A percentile compares a stretch with the other conserved stretches of the same genome.
phyloP scores from a whole-genome alignment of 164 flowering plant genomes.

The Magnolia kwangsiensis region DNA sequence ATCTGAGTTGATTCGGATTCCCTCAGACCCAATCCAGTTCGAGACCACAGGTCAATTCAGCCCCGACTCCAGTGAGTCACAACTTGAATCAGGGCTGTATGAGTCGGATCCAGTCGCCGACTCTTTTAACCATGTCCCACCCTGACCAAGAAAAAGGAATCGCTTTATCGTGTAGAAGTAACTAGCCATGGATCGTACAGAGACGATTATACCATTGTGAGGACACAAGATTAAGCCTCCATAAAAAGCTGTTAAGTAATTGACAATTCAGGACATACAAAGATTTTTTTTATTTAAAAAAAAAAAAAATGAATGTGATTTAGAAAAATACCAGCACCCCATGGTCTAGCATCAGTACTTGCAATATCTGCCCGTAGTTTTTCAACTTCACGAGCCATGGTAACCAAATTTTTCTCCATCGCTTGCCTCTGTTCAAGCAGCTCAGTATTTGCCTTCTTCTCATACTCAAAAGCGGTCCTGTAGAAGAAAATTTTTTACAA shows the following conservation, averaged over 20 bases:
- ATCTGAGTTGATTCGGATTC: too few relatives aligned
- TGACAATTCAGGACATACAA: not conserved
- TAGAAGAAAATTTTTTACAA: constrained; percentile 2
- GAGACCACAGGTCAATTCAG: too few relatives aligned
- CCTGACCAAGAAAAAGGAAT: not conserved
- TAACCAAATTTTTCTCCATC: constrained; percentile 62
- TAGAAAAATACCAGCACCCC: not conserved
- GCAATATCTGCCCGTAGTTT: constrained; percentile 47
- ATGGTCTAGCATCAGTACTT: not conserved
- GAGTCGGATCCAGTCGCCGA: too few relatives aligned
- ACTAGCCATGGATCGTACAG: not conserved
- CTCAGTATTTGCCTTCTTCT: constrained; percentile 64
- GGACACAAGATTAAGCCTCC: not conserved
- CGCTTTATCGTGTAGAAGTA: not conserved
- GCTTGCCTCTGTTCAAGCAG: constrained; percentile 48
- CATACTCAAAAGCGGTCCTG: constrained; percentile 62
- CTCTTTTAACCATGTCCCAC: too few relatives aligned
- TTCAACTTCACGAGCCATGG: constrained; percentile 73
- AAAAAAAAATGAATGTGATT: not conserved
- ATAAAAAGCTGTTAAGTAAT: not conserved
- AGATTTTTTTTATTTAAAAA: too few relatives aligned
- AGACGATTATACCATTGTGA: not conserved
- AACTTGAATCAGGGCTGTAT: too few relatives aligned
- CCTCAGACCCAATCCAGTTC: too few relatives aligned
- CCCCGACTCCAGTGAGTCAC: too few relatives aligned